These are phyloP conservation scores for Tetrahymena thermophila DNA, from an alignment of 73 alveolate genomes.

Conservation along the genomic window DNA sequence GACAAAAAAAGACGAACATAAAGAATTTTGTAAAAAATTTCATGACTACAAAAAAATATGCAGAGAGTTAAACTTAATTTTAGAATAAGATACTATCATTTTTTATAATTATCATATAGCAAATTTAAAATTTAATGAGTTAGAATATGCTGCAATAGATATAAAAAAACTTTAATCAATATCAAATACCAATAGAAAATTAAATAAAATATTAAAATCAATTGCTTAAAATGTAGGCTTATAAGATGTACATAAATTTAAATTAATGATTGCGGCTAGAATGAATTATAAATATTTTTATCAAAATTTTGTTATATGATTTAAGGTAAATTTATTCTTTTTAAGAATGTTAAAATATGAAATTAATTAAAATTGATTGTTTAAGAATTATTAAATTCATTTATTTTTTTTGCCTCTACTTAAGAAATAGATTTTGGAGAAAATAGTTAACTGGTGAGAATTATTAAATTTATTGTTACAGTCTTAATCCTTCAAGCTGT, in stretches of 20 bases:
- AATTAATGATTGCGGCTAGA: too few species aligned
- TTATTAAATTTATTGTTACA: neutral
- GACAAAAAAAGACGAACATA: neutral
- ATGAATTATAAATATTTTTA: too few species aligned
- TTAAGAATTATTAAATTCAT: too few species aligned
- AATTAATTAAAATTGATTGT: too few species aligned
- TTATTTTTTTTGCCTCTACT: too few species aligned
- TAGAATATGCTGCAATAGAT: neutral
- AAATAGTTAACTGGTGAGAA: neutral
- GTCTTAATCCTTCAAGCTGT: neutral
- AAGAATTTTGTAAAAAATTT: neutral
- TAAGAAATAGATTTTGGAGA: neutral
- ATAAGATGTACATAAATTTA: too few species aligned
- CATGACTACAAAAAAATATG: neutral
- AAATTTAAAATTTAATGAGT: neutral
- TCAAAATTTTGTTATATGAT: too few species aligned
- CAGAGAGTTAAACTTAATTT: neutral
- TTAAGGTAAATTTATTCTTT: too few species aligned
- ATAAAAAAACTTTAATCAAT: neutral
- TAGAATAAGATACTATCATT: neutral
- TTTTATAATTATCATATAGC: neutral
- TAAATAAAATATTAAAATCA: neutral
- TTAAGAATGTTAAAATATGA: too few species aligned
- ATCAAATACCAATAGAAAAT: neutral
- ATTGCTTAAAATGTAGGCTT: too few species aligned